phyloP scores from a whole-genome alignment of 2,329 filamentous ascomycete species.

The Dothideomycetidae sp. region DNA sequence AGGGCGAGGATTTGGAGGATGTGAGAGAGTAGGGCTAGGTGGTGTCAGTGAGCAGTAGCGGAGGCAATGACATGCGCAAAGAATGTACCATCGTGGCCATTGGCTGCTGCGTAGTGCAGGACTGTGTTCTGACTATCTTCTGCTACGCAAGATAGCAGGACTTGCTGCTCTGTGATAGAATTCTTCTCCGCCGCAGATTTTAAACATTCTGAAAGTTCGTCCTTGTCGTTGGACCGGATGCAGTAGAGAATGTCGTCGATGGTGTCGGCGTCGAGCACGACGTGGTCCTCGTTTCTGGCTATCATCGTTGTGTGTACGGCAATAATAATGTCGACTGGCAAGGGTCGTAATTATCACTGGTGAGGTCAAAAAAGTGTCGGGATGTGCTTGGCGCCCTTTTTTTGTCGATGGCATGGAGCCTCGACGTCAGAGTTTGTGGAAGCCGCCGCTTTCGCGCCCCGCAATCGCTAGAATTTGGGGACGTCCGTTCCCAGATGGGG shows the following conservation, averaged over 20 bases:
- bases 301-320: no score
- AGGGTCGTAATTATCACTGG: no score
- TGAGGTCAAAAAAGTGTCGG: no score
- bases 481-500: no score
- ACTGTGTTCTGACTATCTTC: conserved; percentile 60
- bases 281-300: no score
- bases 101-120: conserved; percentile 84
- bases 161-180: conserved; percentile 41
- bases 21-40: conserved; percentile 11
- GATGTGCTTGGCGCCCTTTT: no score
- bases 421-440: no score
- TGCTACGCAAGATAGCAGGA: conserved; percentile 61
- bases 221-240: conserved; percentile 60
- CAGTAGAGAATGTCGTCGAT: conserved; percentile 88
- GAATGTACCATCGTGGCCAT: conserved; percentile 58
- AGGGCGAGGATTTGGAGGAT: conserved; percentile 5
- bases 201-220: conserved; percentile 49
- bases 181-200: conserved; percentile 48
- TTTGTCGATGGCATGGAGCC: no score
- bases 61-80: no score
- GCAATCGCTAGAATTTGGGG: no score
- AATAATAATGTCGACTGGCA: no score
- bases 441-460: no score
- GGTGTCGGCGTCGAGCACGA: conserved; percentile 42
- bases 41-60: neutral